phyloP scores from a whole-genome alignment of 495 filamentous ascomycete species.

The Endocarpon pusillum region DNA sequence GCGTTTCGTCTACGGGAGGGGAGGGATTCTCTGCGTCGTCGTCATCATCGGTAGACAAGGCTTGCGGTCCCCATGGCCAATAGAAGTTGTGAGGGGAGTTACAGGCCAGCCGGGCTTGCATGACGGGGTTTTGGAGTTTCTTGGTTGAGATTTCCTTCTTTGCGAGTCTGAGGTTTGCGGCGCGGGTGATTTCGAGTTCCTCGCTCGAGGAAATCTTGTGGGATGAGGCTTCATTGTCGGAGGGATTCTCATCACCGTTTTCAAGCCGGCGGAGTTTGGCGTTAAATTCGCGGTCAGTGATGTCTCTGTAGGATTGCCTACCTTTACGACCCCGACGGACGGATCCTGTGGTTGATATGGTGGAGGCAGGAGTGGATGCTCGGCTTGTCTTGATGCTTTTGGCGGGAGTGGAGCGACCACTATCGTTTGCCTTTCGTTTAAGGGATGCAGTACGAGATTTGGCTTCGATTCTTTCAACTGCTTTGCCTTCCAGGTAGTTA shows the following conservation, averaged over 20 bases:
- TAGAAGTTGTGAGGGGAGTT: constrained; percentile 95
- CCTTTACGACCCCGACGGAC: constrained; percentile 27
- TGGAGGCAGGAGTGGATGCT: constrained; percentile 48
- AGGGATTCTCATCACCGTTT: constrained; percentile 31
- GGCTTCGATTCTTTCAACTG: constrained; percentile 42
- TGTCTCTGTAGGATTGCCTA: constrained; percentile 49
- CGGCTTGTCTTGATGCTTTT: constrained; percentile 63
- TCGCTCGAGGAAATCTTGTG: constrained; percentile 1
- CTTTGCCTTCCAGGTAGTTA: constrained; percentile 69
- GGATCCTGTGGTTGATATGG: constrained; percentile 25
- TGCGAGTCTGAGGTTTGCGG: constrained; percentile 12
- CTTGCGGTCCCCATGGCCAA: constrained; percentile 63
- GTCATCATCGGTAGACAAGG: constrained; percentile 22
- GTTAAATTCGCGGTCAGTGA: constrained; percentile 62
- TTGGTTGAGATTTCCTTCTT: constrained; percentile 73
- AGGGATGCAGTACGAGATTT: constrained; percentile 25
- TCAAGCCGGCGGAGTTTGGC: constrained; percentile 46
- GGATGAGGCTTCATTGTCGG: constrained; percentile 1
- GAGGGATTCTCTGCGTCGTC: too few species aligned
- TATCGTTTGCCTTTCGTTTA: constrained; percentile 37
- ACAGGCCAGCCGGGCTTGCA: constrained; percentile 85
- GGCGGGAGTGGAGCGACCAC: constrained; percentile 23
- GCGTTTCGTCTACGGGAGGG: constrained; percentile 45
- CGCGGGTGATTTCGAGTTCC: constrained; percentile 1
- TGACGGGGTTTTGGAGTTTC: constrained; percentile 85